A percentile compares a stretch with the other conserved stretches of the same genome.
Conservation (phyloP, 1,284 basidiomycete genomes). For the Malassezia globosa region DNA sequence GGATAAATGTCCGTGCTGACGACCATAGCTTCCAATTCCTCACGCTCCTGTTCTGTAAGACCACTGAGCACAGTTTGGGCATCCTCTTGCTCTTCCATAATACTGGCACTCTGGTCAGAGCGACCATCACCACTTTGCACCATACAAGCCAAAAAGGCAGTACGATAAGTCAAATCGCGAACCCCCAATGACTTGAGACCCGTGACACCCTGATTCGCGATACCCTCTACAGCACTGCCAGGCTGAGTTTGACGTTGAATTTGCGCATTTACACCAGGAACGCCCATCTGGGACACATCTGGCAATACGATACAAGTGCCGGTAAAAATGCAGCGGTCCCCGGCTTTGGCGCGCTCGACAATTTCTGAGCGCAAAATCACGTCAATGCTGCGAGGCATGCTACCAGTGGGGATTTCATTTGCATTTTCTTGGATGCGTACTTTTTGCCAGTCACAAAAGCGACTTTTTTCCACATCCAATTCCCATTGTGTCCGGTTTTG, state of each 20-base stretch:
- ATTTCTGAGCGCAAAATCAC: conserved; percentile 89
- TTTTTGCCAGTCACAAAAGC: conserved; percentile 99
- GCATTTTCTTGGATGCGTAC: conserved; percentile 98
- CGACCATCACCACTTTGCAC: conserved; percentile 73
- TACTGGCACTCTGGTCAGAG: conserved; percentile 11
- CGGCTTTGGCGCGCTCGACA: conserved; percentile 93
- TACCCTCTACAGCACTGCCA: conserved; percentile 56
- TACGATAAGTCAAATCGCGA: conserved; percentile 91
- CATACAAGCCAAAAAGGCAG: conserved; percentile 96
- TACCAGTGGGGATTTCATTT: conserved; percentile 95
- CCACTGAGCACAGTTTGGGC: conserved; percentile 70
- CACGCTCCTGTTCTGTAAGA: conserved; percentile 83
- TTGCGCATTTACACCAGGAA: conserved; percentile 88
- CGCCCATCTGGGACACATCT: conserved; percentile 87
- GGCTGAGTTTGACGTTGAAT: conserved; percentile 66
- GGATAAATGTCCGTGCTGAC: conserved; percentile 86
- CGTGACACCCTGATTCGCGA: conserved; percentile 67
- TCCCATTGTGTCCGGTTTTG: conserved; percentile 84
- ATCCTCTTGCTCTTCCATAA: conserved; percentile 68
- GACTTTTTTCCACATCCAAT: conserved; percentile 86
- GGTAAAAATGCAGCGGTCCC: conserved; percentile 96
- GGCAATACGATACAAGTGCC: conserved; percentile 97
- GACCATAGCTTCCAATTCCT: conserved; percentile 88
- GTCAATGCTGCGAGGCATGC: conserved; percentile 73
- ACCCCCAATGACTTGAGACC: conserved; percentile 90